phyloP scores from a whole-genome alignment of 805 yeast species.

The Wickerhamiella bombiphila region DNA sequence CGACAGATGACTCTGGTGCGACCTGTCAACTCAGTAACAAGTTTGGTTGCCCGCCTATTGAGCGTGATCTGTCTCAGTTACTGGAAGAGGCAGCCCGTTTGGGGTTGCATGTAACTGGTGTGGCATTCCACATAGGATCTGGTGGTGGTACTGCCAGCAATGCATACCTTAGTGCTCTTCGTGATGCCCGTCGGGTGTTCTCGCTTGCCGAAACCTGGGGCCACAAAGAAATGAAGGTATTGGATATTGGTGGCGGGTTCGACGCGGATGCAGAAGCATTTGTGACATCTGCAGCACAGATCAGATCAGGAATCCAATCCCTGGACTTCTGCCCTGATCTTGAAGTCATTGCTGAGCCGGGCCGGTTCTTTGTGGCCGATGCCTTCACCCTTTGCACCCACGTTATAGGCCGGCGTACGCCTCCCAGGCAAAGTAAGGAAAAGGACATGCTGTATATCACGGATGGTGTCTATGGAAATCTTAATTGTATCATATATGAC shows the following conservation, averaged over 20 bases:
- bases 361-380: conserved; percentile 72
- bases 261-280: conserved; percentile 40
- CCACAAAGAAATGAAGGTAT: conserved; percentile 31
- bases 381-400: conserved; percentile 76
- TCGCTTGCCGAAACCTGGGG: conserved; percentile 39
- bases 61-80: conserved; percentile 25
- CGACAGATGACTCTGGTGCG: conserved; percentile 80
- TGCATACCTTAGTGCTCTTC: conserved; percentile 36
- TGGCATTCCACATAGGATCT: conserved; percentile 91
- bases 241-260: conserved; percentile 95
- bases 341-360: conserved; percentile 78
- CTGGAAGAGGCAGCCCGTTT: conserved; percentile 47
- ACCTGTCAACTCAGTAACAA: conserved; percentile 77
- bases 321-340: conserved; percentile 38
- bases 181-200: conserved; percentile 55
- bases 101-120: conserved; percentile 58
- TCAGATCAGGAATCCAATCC: conserved; percentile 38
- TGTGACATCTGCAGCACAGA: conserved; percentile 35
- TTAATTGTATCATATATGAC: conserved; percentile 87
- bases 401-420: conserved; percentile 80
- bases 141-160: conserved; percentile 64
- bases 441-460: conserved; percentile 61
- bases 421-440: conserved; percentile 29
- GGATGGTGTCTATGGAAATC: conserved; percentile 91
- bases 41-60: conserved; percentile 62